phyloP scores from a whole-genome alignment of 2,329 filamentous ascomycete species.

The Metarhizium rileyi region DNA sequence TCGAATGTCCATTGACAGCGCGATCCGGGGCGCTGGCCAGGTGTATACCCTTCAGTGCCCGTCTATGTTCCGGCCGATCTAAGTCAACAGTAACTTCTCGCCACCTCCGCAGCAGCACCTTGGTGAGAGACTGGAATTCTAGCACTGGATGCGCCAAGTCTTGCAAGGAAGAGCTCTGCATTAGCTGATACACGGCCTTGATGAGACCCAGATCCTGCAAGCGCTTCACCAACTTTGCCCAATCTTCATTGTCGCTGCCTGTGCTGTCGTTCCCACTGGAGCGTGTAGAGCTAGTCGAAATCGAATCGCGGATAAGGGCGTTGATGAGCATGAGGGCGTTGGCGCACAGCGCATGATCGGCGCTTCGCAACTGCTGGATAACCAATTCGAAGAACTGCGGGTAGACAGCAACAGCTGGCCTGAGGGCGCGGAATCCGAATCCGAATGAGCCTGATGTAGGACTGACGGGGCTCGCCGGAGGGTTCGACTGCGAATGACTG shows the following conservation, averaged over 20 bases:
- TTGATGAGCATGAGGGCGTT: slow-evolving; percentile 95
- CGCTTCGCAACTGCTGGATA: slow-evolving; percentile 82
- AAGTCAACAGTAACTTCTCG: slow-evolving; percentile 74
- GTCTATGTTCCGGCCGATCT: slow-evolving; percentile 78
- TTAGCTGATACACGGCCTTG: slow-evolving; percentile 80
- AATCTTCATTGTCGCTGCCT: slow-evolving; percentile 51
- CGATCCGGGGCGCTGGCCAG: slow-evolving; percentile 65
- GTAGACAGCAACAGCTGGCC: slow-evolving; percentile 82
- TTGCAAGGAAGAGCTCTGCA: slow-evolving; percentile 88
- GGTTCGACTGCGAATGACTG: slow-evolving; percentile 62
- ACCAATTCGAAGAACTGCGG: slow-evolving; percentile 93
- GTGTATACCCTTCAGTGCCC: slow-evolving; percentile 78
- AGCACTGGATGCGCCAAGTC: slow-evolving; percentile 83
- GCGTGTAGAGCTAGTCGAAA: slow-evolving; percentile 59
- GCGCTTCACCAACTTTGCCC: slow-evolving; percentile 90
- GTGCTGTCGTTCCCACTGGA: slow-evolving; percentile 16
- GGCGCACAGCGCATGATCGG: slow-evolving; percentile 89
- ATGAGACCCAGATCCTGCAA: slow-evolving; percentile 90
- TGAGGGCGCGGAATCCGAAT: slow-evolving; percentile 87
- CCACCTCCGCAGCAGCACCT: slow-evolving; percentile 82
- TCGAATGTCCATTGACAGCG: slow-evolving; percentile 28
- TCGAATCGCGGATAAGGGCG: slow-evolving; percentile 83
- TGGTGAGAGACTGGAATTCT: slow-evolving; percentile 88
- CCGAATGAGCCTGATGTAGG: slow-evolving; percentile 58
- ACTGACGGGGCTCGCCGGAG: slow-evolving; percentile 23